Evolutionary conservation across 1,139 yeast genomes (phyloP), one percentile per base, ranked within the genome.

Genomic region (Lodderomyces orthopsilosis): DNA sequence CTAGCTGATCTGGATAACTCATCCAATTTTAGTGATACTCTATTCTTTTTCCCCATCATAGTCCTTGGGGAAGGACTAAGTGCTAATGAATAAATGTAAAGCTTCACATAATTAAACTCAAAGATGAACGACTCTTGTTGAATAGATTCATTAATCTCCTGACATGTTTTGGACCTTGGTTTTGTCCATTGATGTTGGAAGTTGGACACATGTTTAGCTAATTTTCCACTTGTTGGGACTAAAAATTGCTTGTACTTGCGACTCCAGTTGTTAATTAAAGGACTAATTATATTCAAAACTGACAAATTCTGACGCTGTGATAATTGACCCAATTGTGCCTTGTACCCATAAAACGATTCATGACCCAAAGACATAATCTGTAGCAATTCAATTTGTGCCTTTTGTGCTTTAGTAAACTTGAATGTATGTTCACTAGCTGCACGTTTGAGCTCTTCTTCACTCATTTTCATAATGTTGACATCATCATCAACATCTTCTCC

Each of bases 11-110:
- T 81, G 1, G 89, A 75, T 32, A 86, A 75, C 56, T 87, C 94
- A 54, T 83, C 88, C 24, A 86, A 63, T 49, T 80, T 75, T 47
- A 83, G 63, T n/a, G 63, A 58, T 5, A 61, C 53, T 8, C 22
- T 19, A 42, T 53, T 49, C 35, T 52, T 57, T 17, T 51, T 52
- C 17, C 50, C 48, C 18, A 34, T 28, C 22, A 23, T 19, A 3
- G 38, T 46, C 45, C 51, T 46, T 6, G 62, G 60, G 5, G 69
- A 77, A 51, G 76, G 79, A 53, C 77, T 77, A n/a, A 91, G 68
- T 0, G 96, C 95, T 44, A 90, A 66, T 1, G 96, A 88, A 60
- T 82, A 90, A 33, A 89, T 81, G 61, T 89, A 91, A 32, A 91
- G 64, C 50, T 87, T 85, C 13, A 94, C 83, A 61, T 91, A 91